These are phyloP conservation scores for Fusarium luffae DNA, from an alignment of 2,329 filamentous ascomycete species.

Conservation along the genomic window DNA sequence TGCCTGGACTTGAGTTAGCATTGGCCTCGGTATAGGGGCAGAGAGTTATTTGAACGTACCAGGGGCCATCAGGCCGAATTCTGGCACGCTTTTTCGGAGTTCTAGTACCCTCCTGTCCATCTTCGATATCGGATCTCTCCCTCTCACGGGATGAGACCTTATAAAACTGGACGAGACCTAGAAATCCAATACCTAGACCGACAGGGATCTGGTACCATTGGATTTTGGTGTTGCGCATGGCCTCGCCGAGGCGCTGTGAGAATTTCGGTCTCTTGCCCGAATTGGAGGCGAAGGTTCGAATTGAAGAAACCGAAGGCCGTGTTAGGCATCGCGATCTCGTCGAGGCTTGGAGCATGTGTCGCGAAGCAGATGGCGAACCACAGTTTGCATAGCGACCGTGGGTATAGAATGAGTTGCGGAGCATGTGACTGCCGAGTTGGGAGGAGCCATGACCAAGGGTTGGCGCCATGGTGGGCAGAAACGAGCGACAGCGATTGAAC, in stretches of 20 bases:
- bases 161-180: constrained; percentile 86
- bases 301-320: constrained; percentile 39
- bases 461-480: constrained; percentile 47
- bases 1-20: constrained; percentile 64
- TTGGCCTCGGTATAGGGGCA: constrained; percentile 24
- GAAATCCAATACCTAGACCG: constrained; percentile 83
- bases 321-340: constrained; percentile 43
- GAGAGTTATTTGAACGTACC: constrained; percentile 59
- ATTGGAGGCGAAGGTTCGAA: constrained; percentile 50
- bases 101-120: constrained; percentile 54
- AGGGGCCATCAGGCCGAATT: constrained; percentile 85
- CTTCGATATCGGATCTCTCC: constrained; percentile 60
- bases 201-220: constrained; percentile 94
- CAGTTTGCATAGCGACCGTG: constrained; percentile 47
- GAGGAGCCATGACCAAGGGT: constrained; percentile 51
- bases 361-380: constrained; percentile 36
- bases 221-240: constrained; percentile 66
- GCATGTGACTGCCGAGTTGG: constrained; percentile 49
- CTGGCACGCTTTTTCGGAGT: constrained; percentile 65
- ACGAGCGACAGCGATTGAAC: constrained; percentile 27
- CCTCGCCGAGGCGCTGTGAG: constrained; percentile 62
- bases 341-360: constrained; percentile 39
- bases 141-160: constrained; percentile 71
- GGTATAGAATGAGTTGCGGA: constrained; percentile 46
- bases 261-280: constrained; percentile 61